phyloP scores from a whole-genome alignment of 2,329 filamentous ascomycete species.

The Gaeumannomyces sp. region DNA sequence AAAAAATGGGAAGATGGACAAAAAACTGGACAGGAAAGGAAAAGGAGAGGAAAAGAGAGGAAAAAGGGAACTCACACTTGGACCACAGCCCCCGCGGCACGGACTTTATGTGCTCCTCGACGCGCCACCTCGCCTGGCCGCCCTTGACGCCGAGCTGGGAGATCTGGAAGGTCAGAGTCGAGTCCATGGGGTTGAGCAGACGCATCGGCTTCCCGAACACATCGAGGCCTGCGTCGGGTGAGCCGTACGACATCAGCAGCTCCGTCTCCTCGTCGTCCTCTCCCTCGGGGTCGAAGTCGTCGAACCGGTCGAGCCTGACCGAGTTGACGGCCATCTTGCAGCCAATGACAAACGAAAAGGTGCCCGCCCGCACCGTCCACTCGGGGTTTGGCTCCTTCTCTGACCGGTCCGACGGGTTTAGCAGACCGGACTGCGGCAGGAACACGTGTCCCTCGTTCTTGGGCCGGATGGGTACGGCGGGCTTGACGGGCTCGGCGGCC shows the following conservation, averaged over 20 bases:
- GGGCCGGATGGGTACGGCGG: background rate
- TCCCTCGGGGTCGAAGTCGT: background rate
- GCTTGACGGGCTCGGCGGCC: background rate
- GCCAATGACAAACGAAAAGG: conserved; percentile 17
- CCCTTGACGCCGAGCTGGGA: background rate
- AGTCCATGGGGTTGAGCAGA: background rate
- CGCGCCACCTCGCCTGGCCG: background rate
- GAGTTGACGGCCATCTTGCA: conserved; percentile 5
- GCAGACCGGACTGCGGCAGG: background rate
- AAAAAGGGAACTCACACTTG: background rate
- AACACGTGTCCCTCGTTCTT: conserved; percentile 4
- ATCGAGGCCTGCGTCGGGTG: background rate
- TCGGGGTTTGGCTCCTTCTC: conserved; percentile 10
- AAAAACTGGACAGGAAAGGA: too few species aligned
- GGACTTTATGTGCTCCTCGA: background rate
- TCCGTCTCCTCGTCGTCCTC: background rate
- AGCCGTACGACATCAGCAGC: background rate
- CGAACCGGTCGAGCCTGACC: background rate
- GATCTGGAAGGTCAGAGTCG: background rate
- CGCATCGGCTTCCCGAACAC: conserved; percentile 5
- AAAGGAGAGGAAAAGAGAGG: too few species aligned
- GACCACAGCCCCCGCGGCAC: conserved; percentile 1
- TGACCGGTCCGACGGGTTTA: background rate
- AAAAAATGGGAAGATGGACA: too few species aligned
- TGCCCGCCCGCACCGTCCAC: conserved; percentile 18